Percentiles rank a stretch among this genome's conserved stretches.
Evolutionary conservation across 805 yeast species (phyloP).

Genomic region (Suhomyces pyralidae): DNA sequence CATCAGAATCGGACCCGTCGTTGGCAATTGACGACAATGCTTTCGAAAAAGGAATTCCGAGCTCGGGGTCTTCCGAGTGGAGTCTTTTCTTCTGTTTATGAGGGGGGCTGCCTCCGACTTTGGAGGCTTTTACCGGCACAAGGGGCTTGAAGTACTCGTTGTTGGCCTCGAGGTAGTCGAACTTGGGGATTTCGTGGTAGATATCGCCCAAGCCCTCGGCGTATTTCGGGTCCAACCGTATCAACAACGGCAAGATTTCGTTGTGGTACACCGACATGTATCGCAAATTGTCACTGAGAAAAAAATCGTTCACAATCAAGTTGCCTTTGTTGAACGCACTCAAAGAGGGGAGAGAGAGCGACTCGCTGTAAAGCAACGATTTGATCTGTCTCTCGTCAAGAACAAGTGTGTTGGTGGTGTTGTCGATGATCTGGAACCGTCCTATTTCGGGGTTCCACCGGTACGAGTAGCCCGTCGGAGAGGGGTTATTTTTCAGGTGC

Average conservation of each 20-base stretch:
- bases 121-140: slow-evolving; percentile 17
- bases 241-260: slow-evolving; percentile 31
- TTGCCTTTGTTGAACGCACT: slow-evolving; percentile 30
- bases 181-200: slow-evolving; percentile 30
- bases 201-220: slow-evolving; percentile 29
- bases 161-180: slow-evolving; percentile 28
- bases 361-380: slow-evolving; percentile 28
- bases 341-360: slow-evolving; percentile 29
- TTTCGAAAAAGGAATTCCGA: slow-evolving; percentile 6
- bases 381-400: slow-evolving; percentile 31
- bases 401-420: slow-evolving; percentile 20
- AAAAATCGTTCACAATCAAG: slow-evolving; percentile 35
- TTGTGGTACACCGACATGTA: slow-evolving; percentile 39
- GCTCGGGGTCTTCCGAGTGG: slow-evolving; percentile 6
- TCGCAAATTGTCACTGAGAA: slow-evolving; percentile 30
- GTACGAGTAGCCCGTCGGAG: slow-evolving; percentile 24
- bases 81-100: slow-evolving; percentile 6
- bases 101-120: slow-evolving; percentile 6
- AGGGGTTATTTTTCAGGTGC: slow-evolving; percentile 21
- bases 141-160: slow-evolving; percentile 26
- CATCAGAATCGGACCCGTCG: slow-evolving; percentile 7
- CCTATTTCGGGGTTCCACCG: slow-evolving; percentile 37
- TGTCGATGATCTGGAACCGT: slow-evolving; percentile 30
- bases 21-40: slow-evolving; percentile 7
- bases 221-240: slow-evolving; percentile 24